Base-by-base conservation (phyloP, 108 stramenopile genomes). In the Skeletonema grethae region DNA sequence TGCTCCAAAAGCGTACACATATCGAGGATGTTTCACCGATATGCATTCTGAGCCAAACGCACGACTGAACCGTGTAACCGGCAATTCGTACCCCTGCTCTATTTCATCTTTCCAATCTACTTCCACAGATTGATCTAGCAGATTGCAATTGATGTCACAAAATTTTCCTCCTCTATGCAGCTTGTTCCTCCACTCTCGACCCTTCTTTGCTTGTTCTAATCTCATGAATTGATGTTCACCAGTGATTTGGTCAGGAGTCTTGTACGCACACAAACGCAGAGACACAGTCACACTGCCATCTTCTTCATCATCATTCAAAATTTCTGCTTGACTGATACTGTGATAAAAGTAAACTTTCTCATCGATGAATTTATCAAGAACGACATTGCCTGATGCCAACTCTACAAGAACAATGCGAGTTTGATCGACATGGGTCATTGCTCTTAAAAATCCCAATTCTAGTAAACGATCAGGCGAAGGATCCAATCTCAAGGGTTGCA, bases 281-380 rank as follows among this genome's bases (percentile, higher is more conserved):
- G 63, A 72, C 0, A 81, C 76, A 31, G 16, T 67, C 11, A 31
- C 25, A 25, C 48, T 60, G 46, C 29, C 43, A 22, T 45, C 15
- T 15, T 18, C 46, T 31, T 58, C 66, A 24, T 22, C 15, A n/a
- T n/a, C 9, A 22, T 53, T 53, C 8, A 53, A 7, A 61, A 61
- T 61, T 8, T 61, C 60, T 22, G 76, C 80, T 13, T 67, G 18
- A 43, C 74, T 75, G 18, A 82, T 67, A 12, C 70, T 22, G 56
- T 82, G 80, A 67, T 82, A 82, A 50, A 82, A 82, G 30, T 57
- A 82, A 1, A 82, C 24, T 13, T 77, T 72, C 28, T 82, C 80
- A 13, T 57, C 64, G 36, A 82, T 59, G 4, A 5, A 15, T 28
- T 72, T n/a, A 38, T 82, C 80, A 34, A 77, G 36, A 2, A 77